Evolutionary conservation across 2,329 filamentous ascomycete genomes (phyloP).

Genomic region (Grosmannia penicillata): DNA sequence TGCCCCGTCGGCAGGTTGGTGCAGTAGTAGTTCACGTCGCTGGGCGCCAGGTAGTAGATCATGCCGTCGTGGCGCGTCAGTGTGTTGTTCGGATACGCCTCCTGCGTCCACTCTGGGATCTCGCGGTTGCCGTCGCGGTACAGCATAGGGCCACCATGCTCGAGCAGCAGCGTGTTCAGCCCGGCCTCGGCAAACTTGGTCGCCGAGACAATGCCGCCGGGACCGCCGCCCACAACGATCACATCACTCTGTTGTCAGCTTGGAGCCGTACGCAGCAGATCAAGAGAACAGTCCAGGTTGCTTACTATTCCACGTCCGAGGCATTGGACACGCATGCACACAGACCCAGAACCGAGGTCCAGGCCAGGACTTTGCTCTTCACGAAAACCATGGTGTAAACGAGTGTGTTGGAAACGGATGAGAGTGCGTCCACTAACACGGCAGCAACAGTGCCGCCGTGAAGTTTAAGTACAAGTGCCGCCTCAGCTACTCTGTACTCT

Average conservation of each 20-base stretch:
- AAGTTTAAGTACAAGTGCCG: too few relatives aligned
- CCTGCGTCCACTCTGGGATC: not conserved
- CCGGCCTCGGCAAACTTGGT: constrained; percentile 3
- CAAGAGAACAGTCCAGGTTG: not conserved
- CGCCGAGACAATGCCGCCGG: constrained; percentile 1
- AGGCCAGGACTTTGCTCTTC: not conserved
- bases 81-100: constrained; percentile 1
- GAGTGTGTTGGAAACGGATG: too few relatives aligned
- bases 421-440: too few relatives aligned
- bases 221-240: not conserved
- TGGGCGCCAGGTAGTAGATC: constrained; percentile 1
- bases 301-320: not conserved
- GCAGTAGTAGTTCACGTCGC: not conserved
- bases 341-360: not conserved
- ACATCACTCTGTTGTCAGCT: not conserved
- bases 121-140: constrained; percentile 1
- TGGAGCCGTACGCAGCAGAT: too few relatives aligned
- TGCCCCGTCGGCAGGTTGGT: not conserved
- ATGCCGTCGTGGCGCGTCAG: not conserved
- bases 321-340: not conserved
- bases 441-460: too few relatives aligned
- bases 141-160: constrained; percentile 1
- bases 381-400: not conserved
- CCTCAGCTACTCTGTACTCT: too few relatives aligned
- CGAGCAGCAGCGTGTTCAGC: constrained; percentile 1